A percentile compares a stretch with the other conserved stretches of the same genome.
Evolutionary conservation across 805 yeast genomes (phyloP).

Genomic region (Candida ulmi): DNA sequence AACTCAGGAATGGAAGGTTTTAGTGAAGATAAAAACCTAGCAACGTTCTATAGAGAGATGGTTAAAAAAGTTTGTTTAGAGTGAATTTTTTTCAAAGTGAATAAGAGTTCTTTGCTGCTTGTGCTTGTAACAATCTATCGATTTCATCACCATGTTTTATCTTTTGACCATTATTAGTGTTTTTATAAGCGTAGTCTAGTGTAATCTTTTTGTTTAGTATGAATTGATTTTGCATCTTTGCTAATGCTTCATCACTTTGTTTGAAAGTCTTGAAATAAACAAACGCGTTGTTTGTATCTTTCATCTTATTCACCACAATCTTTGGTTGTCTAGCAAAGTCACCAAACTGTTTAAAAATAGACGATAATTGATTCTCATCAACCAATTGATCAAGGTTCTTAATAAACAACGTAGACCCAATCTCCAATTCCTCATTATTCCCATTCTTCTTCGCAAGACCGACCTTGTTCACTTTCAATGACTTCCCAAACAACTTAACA

Average conservation of each 20-base stretch:
- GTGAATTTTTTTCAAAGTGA: neutral
- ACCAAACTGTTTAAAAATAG: slow-evolving; percentile 63
- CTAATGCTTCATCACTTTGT: slow-evolving; percentile 66
- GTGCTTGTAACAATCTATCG: slow-evolving; percentile 66
- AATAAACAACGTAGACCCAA: slow-evolving; percentile 65
- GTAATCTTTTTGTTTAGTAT: slow-evolving; percentile 60
- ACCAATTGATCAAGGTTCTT: slow-evolving; percentile 64
- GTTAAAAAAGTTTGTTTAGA: slow-evolving; percentile 1
- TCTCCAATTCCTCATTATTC: slow-evolving; percentile 24
- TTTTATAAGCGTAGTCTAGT: slow-evolving; percentile 66
- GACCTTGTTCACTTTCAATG: slow-evolving; percentile 52
- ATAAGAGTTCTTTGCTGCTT: slow-evolving; percentile 43
- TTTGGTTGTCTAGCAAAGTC: slow-evolving; percentile 43
- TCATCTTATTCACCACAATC: slow-evolving; percentile 38
- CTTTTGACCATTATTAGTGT: slow-evolving; percentile 28
- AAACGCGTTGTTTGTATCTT: slow-evolving; percentile 55
- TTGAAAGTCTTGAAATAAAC: slow-evolving; percentile 59
- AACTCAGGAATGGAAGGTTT: slow-evolving; percentile 48
- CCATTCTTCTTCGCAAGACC: slow-evolving; percentile 16
- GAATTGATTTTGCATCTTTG: slow-evolving; percentile 59
- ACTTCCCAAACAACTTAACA: slow-evolving; percentile 53
- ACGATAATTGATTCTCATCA: slow-evolving; percentile 50
- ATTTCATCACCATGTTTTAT: slow-evolving; percentile 74
- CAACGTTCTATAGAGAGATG: slow-evolving; percentile 6
- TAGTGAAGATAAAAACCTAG: slow-evolving; percentile 14